Base-by-base conservation (phyloP, 495 filamentous ascomycete species). In the Penicillium egyptiacum region DNA sequence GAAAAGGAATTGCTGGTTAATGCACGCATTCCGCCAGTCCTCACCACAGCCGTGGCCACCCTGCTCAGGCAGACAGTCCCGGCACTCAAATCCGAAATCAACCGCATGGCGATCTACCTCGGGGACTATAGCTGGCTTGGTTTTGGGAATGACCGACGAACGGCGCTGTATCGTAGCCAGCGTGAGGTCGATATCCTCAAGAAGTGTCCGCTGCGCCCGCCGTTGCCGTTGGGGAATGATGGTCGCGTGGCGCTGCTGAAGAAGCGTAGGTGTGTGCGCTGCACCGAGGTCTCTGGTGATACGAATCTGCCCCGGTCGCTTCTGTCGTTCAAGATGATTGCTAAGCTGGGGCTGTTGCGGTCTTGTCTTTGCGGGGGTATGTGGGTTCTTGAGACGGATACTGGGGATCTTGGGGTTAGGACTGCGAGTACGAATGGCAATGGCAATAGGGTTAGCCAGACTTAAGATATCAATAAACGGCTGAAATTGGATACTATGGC, bases 81-180 rank as follows among this genome's bases (percentile, higher is more conserved):
- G 0, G 57, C 63, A 0, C 53, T 79, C 19, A 73, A 72, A 56
- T 53, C 67, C 7, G 77, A 82, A 28, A 72, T 82, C 43, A 71
- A 82, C 47, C 73, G 74, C 44, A 72, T 79, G 64, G 71, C 74
- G 3, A 75, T 83, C 40, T 75, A 79, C 45, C 65, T 81, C 48
- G 67, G 69, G 9, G 78, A 83, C 50, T 76, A 80, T 45, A 73
- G 71, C 47, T 79, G 78, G 72, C 65, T 83, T n/a, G 80, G 79
- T 0, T 63, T 82, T 16, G 75, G 72, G 4, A 54, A 68, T 39
- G 78, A 83, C 54, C 35, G 58, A 0, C 68, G 72, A 6, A 75
- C 73, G 2, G 70, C 69, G 43, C 48, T 65, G 23, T 79, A 74
- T 51, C 69, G 75, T 1, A 62, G 61, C 17, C 61, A 64, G 6